Evolutionary conservation across 495 filamentous ascomycete species (phyloP).

Genomic region (Elasticomyces elasticus): DNA sequence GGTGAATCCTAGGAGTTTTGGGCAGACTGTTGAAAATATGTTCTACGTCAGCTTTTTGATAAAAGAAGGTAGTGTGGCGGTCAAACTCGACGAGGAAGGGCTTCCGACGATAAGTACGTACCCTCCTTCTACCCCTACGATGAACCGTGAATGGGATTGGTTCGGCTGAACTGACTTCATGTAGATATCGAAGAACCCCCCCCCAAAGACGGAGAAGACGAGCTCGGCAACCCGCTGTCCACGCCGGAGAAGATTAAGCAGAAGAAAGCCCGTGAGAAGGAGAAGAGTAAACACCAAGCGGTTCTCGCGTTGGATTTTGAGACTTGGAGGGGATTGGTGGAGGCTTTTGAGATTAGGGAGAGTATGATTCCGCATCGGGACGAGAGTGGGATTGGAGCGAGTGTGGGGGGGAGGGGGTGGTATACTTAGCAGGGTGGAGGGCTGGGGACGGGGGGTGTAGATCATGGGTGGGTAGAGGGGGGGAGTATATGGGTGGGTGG

Average conservation of each 20-base stretch:
- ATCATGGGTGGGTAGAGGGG: no score
- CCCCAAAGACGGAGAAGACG: neutral
- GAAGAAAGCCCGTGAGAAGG: conserved; percentile 41
- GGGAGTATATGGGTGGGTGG: no score
- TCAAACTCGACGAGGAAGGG: conserved; percentile 51
- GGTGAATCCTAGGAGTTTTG: conserved; percentile 80
- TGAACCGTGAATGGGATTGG: neutral
- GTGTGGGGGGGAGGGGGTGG: conserved; percentile 61
- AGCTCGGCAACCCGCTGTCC: conserved; percentile 1
- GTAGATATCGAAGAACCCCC: neutral
- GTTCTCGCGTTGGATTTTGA: conserved; percentile 76
- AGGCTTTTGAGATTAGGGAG: conserved; percentile 61
- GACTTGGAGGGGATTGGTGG: conserved; percentile 66
- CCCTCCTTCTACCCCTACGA: neutral
- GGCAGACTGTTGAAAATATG: conserved; percentile 92
- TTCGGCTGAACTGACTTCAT: neutral
- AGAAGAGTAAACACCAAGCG: conserved; percentile 55
- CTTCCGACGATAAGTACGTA: conserved; percentile 65
- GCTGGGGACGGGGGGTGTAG: no score
- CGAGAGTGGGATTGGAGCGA: conserved; percentile 43
- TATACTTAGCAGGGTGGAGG: conserved; percentile 42
- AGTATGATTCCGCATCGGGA: conserved; percentile 74
- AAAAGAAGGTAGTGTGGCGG: conserved; percentile 64
- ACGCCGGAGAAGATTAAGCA: conserved; percentile 36
- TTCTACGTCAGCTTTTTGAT: conserved; percentile 96